Base-by-base conservation (phyloP, 1,284 basidiomycete species). In the Gomphus bonarii region DNA sequence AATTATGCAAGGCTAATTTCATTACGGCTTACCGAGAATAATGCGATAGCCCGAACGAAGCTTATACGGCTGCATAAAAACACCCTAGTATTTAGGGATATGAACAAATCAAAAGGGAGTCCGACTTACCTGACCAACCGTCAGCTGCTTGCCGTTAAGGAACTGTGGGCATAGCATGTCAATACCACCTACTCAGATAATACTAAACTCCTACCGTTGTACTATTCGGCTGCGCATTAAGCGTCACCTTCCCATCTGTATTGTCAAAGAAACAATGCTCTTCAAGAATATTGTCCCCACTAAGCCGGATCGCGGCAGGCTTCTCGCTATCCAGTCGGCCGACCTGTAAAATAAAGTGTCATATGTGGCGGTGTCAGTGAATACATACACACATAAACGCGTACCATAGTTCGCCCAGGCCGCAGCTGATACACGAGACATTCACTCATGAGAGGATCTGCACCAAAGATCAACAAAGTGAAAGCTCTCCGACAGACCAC, bases 401-500 rank as follows among this genome's bases (percentile, higher is more conserved):
- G 54, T 64, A 82, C 93, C 64, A 86, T 79, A 0, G 91, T 95
- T 61, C 76, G 80, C 3, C 95, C 95, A 3, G 77, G 81, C 68
- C 97, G 97, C 66, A 99, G 80, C 69, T 98, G 95, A 69, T 97
- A 97, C 61, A 97, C 88, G 61, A 95, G 74, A 72, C 92, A 95
- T 75, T 91, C 90, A 70, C 84, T 88, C 88, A 92, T 91, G 44
- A 92, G 75, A 47, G 88, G 88, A 74, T 91, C 89, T 89, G 60
- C 57, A 60, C 58, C 57, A 36, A 53, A 51, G 9, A 49, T 65
- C 42, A 67, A 65, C 61, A 59, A 56, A 46, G 42, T 62, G 47
- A 52, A 35, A 30, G 49, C 22, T 42, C 31, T 58, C 22, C 14
- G 48, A 58, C 59, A 33, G 56, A 59, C 35, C 12, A 58, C 64